phyloP scores from a whole-genome alignment of 306 rosid genomes.

The Vigna radiata region DNA sequence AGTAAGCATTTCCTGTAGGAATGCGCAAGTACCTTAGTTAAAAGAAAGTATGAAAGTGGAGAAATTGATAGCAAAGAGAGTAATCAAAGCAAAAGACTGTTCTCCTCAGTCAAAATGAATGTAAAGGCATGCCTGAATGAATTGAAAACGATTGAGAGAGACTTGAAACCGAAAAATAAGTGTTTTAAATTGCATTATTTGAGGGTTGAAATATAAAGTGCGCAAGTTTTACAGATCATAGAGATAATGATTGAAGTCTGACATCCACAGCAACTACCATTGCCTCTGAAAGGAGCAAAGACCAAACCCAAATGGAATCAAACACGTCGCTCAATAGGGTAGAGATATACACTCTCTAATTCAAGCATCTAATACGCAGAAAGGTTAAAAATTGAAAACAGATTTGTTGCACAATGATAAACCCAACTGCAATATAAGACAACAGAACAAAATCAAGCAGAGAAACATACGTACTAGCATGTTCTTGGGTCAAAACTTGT shows the following conservation, averaged over 20 bases:
- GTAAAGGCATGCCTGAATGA: not conserved
- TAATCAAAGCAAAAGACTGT: not conserved
- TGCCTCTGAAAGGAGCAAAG: constrained; percentile 25
- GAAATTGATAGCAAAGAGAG: not conserved
- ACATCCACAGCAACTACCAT: not conserved
- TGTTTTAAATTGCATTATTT: not conserved
- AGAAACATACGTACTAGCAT: constrained; percentile 99
- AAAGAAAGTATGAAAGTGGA: not conserved
- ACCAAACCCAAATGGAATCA: constrained; percentile 14
- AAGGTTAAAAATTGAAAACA: constrained; percentile 29
- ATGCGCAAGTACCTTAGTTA: not conserved
- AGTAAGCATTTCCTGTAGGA: constrained; percentile 7
- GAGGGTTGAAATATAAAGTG: constrained; percentile 8
- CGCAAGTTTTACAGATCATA: constrained; percentile 34
- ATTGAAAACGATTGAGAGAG: constrained; percentile 29
- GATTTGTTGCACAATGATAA: constrained; percentile 1
- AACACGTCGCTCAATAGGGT: not conserved
- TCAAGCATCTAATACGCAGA: constrained; percentile 27
- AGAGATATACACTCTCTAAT: not conserved
- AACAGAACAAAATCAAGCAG: constrained; percentile 47
- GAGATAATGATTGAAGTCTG: constrained; percentile 21
- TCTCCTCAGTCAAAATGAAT: not conserved
- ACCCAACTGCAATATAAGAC: constrained; percentile 29
- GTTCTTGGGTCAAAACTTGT: constrained; percentile 71
- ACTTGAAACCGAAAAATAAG: constrained; percentile 15